Conservation (phyloP, 176 grass and related monocot genomes). For the Echinochloa phyllopogon region DNA sequence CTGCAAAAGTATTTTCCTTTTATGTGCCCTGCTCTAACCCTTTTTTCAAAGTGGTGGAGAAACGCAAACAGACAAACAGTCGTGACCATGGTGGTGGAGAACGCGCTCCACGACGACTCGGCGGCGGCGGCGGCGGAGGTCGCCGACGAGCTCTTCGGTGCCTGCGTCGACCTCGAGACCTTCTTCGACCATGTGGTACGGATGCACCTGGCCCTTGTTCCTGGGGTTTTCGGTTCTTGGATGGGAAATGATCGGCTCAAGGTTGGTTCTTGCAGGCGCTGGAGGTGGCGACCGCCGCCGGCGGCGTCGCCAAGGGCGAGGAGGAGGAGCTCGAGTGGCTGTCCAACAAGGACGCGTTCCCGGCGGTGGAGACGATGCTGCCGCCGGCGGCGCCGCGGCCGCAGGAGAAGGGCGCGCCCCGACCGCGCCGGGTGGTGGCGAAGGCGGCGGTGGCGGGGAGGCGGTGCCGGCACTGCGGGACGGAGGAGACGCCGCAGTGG, state of each 20-base stretch:
- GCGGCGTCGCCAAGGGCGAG: slow-evolving; percentile 32
- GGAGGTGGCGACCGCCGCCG: slow-evolving; percentile 2
- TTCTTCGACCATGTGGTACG: slow-evolving; percentile 33
- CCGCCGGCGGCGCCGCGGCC: slow-evolving; percentile 32
- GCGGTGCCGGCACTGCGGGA: slow-evolving; percentile 47
- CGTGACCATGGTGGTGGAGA: slow-evolving; percentile 19
- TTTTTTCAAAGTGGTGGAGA: too few relatives aligned
- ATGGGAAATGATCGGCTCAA: slow-evolving; percentile 4
- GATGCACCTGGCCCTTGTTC: background rate
- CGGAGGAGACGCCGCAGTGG: slow-evolving; percentile 62
- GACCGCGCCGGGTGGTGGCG: background rate
- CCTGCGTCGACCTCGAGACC: slow-evolving; percentile 11
- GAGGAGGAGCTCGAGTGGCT: slow-evolving; percentile 72
- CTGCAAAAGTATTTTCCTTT: too few relatives aligned
- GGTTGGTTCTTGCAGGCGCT: slow-evolving; percentile 31
- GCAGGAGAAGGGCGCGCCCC: slow-evolving; percentile 11
- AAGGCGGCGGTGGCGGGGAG: background rate
- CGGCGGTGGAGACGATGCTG: slow-evolving; percentile 52
- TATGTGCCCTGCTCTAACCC: too few relatives aligned
- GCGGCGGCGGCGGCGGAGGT: background rate
- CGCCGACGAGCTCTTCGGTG: slow-evolving; percentile 32
- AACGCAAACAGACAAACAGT: background rate
- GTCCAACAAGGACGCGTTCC: slow-evolving; percentile 62
- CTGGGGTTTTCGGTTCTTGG: background rate
- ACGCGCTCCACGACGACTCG: background rate